Evolutionary conservation across 164 flowering plant species (phyloP), one percentile per base, ranked within the genome.

Genomic region (Annona cherimola): DNA sequence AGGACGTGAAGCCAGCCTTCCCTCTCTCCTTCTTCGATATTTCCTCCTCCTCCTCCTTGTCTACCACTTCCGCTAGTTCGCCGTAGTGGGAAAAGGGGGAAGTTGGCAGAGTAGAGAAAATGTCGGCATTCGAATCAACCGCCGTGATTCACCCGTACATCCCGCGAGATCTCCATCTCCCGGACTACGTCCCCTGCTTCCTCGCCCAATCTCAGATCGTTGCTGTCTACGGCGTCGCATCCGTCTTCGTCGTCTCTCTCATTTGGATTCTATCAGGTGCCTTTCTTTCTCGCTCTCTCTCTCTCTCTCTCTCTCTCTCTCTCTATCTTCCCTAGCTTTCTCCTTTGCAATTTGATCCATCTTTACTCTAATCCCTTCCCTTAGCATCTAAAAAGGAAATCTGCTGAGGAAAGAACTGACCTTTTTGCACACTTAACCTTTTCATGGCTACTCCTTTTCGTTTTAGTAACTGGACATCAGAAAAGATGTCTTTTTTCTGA

Each of bases 251-350:
- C 72, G 83, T 84, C 75, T 71, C 76, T 74, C 65, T 84, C 73
- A 45, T 83, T 69, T 90, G 97, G 96, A 42, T 88, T 74, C 4
- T 85, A 71, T 88, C 96, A 5, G 97, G 98, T 91, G 72, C 44
- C 26, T 9, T 41, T 18, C 65, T 8, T 8, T 41, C 44, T 14
- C 42, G 5, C 69, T 5, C 2, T 44, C 16, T 19, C 14, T 2
- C 16, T 12, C 19, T 64, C n/a, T 12, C 14, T 14, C 44, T 41
- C 45, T 11, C 45, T 18, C 1, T 64, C n/a, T 12, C 14, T 14
- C 44, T 41, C 45, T 11, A 19, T 18, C 1, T 41, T 42, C 42
- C 35, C 35, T 26, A 26, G 35, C 35, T 26, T 26, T 26, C 35
- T 26, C 35, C 35, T 26, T 26, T 26, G 35, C 35, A 26, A 26